Base-by-base conservation (phyloP, 345 rosid genomes). In the Eucalyptus regnans region DNA sequence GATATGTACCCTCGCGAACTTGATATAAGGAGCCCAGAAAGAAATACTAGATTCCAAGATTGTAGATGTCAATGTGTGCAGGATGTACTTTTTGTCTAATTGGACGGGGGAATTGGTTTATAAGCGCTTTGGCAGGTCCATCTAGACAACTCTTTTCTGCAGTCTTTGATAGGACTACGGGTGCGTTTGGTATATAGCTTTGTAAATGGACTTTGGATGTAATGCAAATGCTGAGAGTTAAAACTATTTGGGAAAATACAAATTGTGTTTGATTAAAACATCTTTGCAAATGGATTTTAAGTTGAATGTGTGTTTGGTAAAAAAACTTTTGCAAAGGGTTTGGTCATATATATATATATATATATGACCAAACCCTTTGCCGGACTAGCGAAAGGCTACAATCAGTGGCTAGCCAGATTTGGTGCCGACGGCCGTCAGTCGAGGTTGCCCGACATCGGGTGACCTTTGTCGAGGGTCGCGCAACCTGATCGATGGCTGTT, bases 401-500 rank as follows among this genome's bases (percentile, higher is more conserved):
- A 20, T 52, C 1, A 5, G 0, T 20, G 0, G 58, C 2, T 52
- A 52, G 58, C 58, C 9, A 52, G 1, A 8, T 52, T 52, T 52
- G 58, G 58, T 20, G 1, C 0, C 4, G 0, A 20, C 10, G 0
- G 25, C 0, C 25, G 0, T 52, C 25, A 52, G 0, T 52, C 9
- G 10, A 52, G 10, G 58, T 52, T 2, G 1, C 58, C 2, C 0
- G 1, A 52, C 3, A 25, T 52, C 4, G 0, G 1, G 58, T 1
- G 2, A 52, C 58, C 58, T 1, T 52, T 52, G 25, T 5, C 22
- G 10, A 52, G 25, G 58, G 58, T 52, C 10, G 0, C 0, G 58
- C 0, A 1, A 52, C 25, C 0, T 0, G 0, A 52, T 0, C 10
- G 2, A 52, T 52, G 25, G 58, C 0, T 52, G 1, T 2, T 7